Evolutionary conservation across 2,329 filamentous ascomycete species (phyloP).

Genomic region (Phyllosticta citribraziliensis): DNA sequence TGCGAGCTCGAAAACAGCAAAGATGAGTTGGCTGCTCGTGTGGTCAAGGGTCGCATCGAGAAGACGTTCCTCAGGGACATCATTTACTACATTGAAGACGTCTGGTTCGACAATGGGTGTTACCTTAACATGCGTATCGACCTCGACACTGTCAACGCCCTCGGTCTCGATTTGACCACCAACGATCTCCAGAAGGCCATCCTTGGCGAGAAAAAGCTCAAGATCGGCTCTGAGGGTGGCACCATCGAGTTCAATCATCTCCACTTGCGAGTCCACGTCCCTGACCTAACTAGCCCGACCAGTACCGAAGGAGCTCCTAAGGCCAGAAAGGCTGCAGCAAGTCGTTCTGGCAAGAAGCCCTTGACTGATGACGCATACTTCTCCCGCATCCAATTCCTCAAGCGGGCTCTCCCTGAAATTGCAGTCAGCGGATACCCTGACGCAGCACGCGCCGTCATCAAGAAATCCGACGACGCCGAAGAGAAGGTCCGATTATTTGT

Average conservation of each 20-base stretch:
- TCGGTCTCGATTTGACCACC: constrained; percentile 70
- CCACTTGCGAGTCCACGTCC: constrained; percentile 64
- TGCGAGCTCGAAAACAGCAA: constrained; percentile 72
- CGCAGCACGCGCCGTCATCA: constrained; percentile 77
- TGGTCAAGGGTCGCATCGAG: constrained; percentile 89
- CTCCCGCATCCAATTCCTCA: constrained; percentile 73
- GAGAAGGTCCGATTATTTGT: constrained; percentile 55
- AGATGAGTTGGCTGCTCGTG: constrained; percentile 68
- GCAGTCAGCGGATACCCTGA: constrained; percentile 84
- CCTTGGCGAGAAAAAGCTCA: constrained; percentile 71
- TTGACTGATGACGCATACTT: constrained; percentile 53
- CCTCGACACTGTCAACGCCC: constrained; percentile 62
- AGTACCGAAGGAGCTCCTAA: not conserved
- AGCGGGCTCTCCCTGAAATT: constrained; percentile 71
- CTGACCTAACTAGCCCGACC: constrained; percentile 29
- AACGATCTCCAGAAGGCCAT: constrained; percentile 69
- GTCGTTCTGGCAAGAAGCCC: constrained; percentile 16
- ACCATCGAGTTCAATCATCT: constrained; percentile 27
- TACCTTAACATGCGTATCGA: constrained; percentile 78
- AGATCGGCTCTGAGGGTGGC: constrained; percentile 58
- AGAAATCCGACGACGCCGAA: constrained; percentile 61
- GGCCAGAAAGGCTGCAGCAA: constrained; percentile 17
- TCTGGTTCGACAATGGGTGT: constrained; percentile 68
- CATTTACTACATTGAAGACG: constrained; percentile 73
- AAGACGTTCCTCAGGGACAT: constrained; percentile 85